Base-by-base conservation (phyloP, 371 early-diverging fungal species). In the Mycotypha africana region DNA sequence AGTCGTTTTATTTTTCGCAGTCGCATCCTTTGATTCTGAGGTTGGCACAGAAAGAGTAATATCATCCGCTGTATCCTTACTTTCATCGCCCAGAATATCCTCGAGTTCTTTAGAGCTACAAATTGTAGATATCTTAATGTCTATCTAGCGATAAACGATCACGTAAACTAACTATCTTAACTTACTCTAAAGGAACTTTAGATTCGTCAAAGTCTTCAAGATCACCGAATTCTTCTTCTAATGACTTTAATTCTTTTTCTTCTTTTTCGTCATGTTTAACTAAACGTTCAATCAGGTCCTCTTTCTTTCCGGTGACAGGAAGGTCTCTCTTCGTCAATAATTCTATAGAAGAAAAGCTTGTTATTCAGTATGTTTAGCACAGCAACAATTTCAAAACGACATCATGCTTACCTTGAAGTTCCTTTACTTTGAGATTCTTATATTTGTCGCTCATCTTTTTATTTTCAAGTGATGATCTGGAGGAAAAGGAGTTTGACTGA, bases 291-390 rank as follows among this genome's bases (percentile, higher is more conserved):
- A 84, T 74, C 37, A 84, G 56, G 9, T 84, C 84, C 19, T 84
- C 84, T 50, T 84, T 84, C 56, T 82, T 84, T 36, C 84, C 84
- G 19, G 74, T 59, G 38, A 64, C 70, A 14, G 82, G 66, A 25
- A 84, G 56, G 14, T 78, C 78, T 23, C 66, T 65, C 35, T 79
- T 78, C 40, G 67, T 69, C 24, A 84, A 58, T 30, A 81, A 54
- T 24, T 82, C 84, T 74, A 34, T 20, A 20, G 9, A 8, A 11
- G 4, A 2, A 19, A 3, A 24, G 16, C 14, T 34, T 33, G 4
- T 21, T 6, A 34, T 0, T 33, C 16, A 34, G 4, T 34, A 12
- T 34, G n/a, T 34, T 34, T 4, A 6, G 16, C 17, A n/a, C n/a
- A n/a, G n/a, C n/a, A n/a, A n/a, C n/a, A n/a, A n/a, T n/a, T n/a